phyloP scores from a whole-genome alignment of 306 rosid genomes.

The Vicia villosa region DNA sequence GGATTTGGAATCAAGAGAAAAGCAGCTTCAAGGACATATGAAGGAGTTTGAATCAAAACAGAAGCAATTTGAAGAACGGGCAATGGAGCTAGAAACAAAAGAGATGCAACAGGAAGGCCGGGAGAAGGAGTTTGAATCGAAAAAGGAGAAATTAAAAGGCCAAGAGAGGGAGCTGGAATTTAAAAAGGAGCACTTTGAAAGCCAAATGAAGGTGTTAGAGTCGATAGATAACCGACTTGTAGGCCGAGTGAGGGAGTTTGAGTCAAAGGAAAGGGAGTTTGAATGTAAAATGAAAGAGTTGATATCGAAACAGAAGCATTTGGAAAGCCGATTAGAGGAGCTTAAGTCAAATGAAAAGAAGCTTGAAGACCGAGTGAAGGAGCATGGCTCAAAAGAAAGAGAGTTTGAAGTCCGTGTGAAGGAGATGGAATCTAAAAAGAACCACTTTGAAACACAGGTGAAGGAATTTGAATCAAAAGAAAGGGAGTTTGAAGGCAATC shows the following conservation, averaged over 20 bases:
- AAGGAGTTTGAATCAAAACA: background rate
- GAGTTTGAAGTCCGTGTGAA: background rate
- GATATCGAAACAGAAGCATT: too few relatives aligned
- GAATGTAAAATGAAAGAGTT: too few relatives aligned
- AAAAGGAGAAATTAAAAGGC: background rate
- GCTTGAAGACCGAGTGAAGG: constrained; percentile 7
- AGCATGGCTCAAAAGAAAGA: constrained; percentile 30
- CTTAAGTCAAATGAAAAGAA: constrained; percentile 19
- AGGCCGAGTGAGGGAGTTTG: too few relatives aligned
- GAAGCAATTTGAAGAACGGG: background rate
- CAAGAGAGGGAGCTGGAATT: background rate
- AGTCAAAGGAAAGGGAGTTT: too few relatives aligned
- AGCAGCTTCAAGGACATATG: background rate
- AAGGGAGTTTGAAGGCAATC: too few relatives aligned
- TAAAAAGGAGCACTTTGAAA: too few relatives aligned
- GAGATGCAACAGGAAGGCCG: too few relatives aligned
- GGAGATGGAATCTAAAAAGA: background rate
- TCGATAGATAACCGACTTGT: too few relatives aligned
- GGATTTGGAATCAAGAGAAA: too few relatives aligned
- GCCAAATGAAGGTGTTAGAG: too few relatives aligned
- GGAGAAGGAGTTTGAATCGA: background rate
- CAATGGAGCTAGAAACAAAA: background rate
- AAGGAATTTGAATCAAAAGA: too few relatives aligned
- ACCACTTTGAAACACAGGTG: too few relatives aligned
- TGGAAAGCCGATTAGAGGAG: background rate